A percentile compares a stretch with the other conserved stretches of the same genome.
phyloP scores from a whole-genome alignment of 2,329 filamentous ascomycete genomes.

The Paramyrothecium sp. region DNA sequence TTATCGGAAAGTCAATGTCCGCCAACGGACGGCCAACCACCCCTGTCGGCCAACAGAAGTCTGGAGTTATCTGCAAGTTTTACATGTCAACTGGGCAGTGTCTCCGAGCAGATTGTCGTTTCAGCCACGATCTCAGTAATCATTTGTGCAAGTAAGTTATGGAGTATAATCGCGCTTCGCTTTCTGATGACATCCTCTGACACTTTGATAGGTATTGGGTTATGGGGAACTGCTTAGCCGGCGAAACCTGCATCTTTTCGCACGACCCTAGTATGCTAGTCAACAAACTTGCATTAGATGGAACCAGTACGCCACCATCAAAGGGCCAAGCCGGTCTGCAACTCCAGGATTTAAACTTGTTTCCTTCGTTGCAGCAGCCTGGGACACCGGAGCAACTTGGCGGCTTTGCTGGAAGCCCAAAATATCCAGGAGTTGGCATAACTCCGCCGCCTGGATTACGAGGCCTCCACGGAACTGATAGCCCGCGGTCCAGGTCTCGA shows the following conservation, averaged over 20 bases:
- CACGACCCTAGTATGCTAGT: conserved; percentile 89
- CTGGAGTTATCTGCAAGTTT: conserved; percentile 93
- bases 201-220: conserved; percentile 75
- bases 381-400: conserved; percentile 58
- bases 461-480: conserved; percentile 57
- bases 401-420: conserved; percentile 51
- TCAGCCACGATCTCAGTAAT: conserved; percentile 93
- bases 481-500: conserved; percentile 74
- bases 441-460: conserved; percentile 71
- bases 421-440: conserved; percentile 49
- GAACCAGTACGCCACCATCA: conserved; percentile 61
- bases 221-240: conserved; percentile 90
- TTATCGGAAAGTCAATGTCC: conserved; percentile 89
- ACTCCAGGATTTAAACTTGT: conserved; percentile 80
- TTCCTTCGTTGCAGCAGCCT: conserved; percentile 73
- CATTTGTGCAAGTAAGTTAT: conserved; percentile 98
- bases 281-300: conserved; percentile 75
- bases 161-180: too few relatives aligned
- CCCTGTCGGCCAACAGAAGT: conserved; percentile 74
- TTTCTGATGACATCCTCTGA: conserved; percentile 6
- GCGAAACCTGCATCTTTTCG: conserved; percentile 93
- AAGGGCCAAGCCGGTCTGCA: conserved; percentile 68
- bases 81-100: conserved; percentile 95
- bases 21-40: conserved; percentile 73
- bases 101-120: conserved; percentile 90